These are phyloP conservation scores for Candida argentea DNA, from an alignment of 805 yeast genomes.

Conservation along the genomic window DNA sequence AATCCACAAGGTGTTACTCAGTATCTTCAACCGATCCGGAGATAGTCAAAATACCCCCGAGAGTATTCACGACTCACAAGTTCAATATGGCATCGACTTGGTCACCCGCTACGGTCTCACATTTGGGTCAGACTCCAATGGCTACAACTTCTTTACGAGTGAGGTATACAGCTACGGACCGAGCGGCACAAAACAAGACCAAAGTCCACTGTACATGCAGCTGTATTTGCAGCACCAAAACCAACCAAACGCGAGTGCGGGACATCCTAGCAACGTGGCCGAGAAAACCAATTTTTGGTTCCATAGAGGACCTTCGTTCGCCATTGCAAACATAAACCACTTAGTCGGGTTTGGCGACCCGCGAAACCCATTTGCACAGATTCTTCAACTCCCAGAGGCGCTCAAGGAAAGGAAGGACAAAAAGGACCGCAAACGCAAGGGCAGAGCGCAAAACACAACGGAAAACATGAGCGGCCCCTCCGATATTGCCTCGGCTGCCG, in stretches of 20 bases:
- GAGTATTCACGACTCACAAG: constrained; percentile 32
- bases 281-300: constrained; percentile 63
- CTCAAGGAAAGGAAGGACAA: constrained; percentile 62
- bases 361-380: constrained; percentile 63
- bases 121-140: constrained; percentile 58
- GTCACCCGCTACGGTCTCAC: constrained; percentile 57
- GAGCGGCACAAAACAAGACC: constrained; percentile 19
- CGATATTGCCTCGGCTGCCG: constrained; percentile 19
- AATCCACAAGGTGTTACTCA: constrained; percentile 56
- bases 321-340: constrained; percentile 66
- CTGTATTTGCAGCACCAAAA: constrained; percentile 13
- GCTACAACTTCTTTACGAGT: constrained; percentile 49
- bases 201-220: constrained; percentile 23
- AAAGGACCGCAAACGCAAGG: constrained; percentile 52
- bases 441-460: constrained; percentile 11
- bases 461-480: constrained; percentile 8
- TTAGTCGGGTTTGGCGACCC: constrained; percentile 71
- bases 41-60: constrained; percentile 10
- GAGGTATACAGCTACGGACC: constrained; percentile 29
- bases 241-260: constrained; percentile 5
- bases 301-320: constrained; percentile 66
- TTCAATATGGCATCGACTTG: constrained; percentile 47
- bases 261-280: constrained; percentile 23
- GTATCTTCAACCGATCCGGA: constrained; percentile 25
- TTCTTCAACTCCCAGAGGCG: constrained; percentile 64